These are phyloP conservation scores for Pichia sp. DNA, from an alignment of 1,139 yeast genomes.

Conservation along the genomic window DNA sequence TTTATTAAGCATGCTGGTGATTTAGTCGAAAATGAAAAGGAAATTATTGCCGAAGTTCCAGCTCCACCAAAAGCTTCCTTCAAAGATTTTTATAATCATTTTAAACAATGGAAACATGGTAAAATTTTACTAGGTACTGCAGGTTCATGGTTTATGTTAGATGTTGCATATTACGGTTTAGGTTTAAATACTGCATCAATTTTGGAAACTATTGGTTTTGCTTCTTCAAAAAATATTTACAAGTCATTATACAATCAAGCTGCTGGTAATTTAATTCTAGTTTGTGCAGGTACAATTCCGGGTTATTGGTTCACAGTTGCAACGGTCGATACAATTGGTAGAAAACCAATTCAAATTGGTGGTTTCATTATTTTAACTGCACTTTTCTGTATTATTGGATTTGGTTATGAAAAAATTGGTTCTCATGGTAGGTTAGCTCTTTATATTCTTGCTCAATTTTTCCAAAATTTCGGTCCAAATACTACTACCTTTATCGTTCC, in stretches of 20 bases:
- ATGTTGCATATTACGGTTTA: conserved; percentile 91
- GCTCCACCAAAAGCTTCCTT: conserved; percentile 54
- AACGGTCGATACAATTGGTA: conserved; percentile 70
- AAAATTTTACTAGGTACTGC: conserved; percentile 88
- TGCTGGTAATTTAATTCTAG: conserved; percentile 82
- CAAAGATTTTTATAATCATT: conserved; percentile 61
- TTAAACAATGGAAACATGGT: conserved; percentile 83
- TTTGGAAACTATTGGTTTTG: conserved; percentile 79
- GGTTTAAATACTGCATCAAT: conserved; percentile 75
- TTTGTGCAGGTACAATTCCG: conserved; percentile 89
- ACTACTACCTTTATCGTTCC: conserved; percentile 93
- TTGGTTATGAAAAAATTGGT: conserved; percentile 62
- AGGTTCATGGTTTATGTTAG: conserved; percentile 94
- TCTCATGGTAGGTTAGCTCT: conserved; percentile 65
- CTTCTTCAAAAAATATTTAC: conserved; percentile 59
- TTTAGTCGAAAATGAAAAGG: conserved; percentile 17
- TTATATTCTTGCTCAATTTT: conserved; percentile 73
- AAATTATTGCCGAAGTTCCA: conserved; percentile 28
- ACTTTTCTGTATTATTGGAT: conserved; percentile 68
- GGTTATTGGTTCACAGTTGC: conserved; percentile 85
- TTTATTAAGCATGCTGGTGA: too few species aligned
- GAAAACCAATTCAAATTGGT: conserved; percentile 72
- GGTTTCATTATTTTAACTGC: conserved; percentile 68
- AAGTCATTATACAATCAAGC: conserved; percentile 63
- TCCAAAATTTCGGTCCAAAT: conserved; percentile 93